Conservation (phyloP, 1,139 yeast species). For the Nakaseomyces uthaithaninus region DNA sequence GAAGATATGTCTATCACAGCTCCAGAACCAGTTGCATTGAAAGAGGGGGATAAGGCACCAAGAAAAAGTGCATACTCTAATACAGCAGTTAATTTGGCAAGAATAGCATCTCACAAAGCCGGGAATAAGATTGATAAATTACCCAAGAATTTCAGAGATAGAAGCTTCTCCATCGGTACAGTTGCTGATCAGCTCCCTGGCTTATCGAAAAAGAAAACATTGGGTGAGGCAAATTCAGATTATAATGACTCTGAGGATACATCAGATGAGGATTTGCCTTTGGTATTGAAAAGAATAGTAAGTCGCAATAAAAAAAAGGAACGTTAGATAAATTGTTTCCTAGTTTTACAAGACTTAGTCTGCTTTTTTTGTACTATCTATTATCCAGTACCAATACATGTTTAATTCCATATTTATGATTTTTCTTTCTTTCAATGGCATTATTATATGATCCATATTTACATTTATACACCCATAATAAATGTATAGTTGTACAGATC, state of each 20-base stretch:
- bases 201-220: conserved; percentile 23
- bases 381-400: no score
- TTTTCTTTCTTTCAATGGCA: no score
- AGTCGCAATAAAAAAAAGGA: conserved; percentile 12
- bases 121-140: conserved; percentile 16
- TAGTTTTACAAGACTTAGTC: no score
- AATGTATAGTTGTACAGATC: no score
- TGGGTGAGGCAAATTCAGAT: conserved; percentile 27
- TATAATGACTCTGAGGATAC: conserved; percentile 26
- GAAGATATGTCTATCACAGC: conserved; percentile 9
- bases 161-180: conserved; percentile 33
- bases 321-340: background rate
- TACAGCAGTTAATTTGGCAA: conserved; percentile 17
- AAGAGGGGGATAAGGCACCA: conserved; percentile 7
- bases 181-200: conserved; percentile 14
- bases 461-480: no score
- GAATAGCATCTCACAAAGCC: conserved; percentile 27
- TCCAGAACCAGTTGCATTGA: conserved; percentile 12
- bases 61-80: background rate
- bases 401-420: no score
- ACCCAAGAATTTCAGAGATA: conserved; percentile 30
- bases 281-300: conserved; percentile 33
- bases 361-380: no score
- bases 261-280: conserved; percentile 38
- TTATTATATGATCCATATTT: no score